phyloP scores from a whole-genome alignment of 495 filamentous ascomycete species.

The Hyaloscypha variabilis region DNA sequence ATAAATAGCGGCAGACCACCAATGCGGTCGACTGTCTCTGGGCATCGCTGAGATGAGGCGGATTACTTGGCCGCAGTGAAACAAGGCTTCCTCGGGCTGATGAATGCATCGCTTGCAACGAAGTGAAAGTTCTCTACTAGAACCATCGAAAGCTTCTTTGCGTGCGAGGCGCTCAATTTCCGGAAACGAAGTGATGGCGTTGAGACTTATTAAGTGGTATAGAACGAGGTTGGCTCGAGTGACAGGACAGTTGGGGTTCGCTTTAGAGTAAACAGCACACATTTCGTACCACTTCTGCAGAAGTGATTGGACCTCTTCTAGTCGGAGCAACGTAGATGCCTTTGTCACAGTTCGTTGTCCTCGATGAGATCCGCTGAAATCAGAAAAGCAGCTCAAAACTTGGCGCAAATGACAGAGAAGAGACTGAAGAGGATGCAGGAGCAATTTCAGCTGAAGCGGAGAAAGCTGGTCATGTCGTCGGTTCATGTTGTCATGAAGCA shows the following conservation, averaged over 20 bases:
- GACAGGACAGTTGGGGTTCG: slow-evolving; percentile 42
- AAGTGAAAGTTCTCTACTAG: slow-evolving; percentile 49
- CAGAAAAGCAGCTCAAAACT: slow-evolving; percentile 48
- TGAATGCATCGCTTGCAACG: slow-evolving; percentile 54
- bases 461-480: slow-evolving; percentile 39
- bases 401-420: slow-evolving; percentile 51
- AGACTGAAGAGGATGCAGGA: slow-evolving; percentile 55
- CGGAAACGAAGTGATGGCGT: slow-evolving; percentile 58
- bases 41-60: slow-evolving; percentile 51
- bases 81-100: slow-evolving; percentile 56
- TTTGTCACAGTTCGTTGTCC: slow-evolving; percentile 45
- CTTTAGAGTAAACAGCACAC: slow-evolving; percentile 39
- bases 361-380: slow-evolving; percentile 36
- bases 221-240: slow-evolving; percentile 60
- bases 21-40: slow-evolving; percentile 45
- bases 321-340: slow-evolving; percentile 48
- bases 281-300: slow-evolving; percentile 62
- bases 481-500: slow-evolving; percentile 46
- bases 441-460: slow-evolving; percentile 49
- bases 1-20: slow-evolving; percentile 58
- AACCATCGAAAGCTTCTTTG: slow-evolving; percentile 49
- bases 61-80: slow-evolving; percentile 62
- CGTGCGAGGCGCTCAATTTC: slow-evolving; percentile 62
- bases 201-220: slow-evolving; percentile 65
- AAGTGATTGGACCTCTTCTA: slow-evolving; percentile 57